Evolutionary conservation across 1,284 basidiomycete genomes (phyloP).

Genomic region (Phellinidium pouzarii): DNA sequence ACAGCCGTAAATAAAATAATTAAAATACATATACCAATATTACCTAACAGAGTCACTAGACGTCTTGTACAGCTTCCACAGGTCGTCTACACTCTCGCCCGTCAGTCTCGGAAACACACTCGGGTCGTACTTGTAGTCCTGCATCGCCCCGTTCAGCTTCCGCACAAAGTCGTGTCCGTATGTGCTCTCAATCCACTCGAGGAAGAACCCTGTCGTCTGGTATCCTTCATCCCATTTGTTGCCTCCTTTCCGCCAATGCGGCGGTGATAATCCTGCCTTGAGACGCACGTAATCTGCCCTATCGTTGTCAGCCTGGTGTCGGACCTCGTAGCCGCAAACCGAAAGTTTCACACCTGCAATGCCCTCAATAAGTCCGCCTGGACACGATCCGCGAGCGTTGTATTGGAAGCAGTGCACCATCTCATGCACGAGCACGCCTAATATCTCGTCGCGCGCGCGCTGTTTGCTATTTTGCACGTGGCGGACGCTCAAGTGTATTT

Average conservation of each 20-base stretch:
- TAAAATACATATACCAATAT: neutral
- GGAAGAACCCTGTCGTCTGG: conserved; percentile 62
- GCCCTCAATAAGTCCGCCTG: conserved; percentile 65
- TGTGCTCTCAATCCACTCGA: conserved; percentile 53
- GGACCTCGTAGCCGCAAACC: too few species aligned
- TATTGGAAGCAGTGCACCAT: conserved; percentile 72
- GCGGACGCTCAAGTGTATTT: conserved; percentile 63
- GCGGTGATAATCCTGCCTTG: conserved; percentile 47
- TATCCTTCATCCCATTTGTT: conserved; percentile 68
- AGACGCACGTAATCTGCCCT: conserved; percentile 61
- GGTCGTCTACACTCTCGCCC: conserved; percentile 41
- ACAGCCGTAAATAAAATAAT: neutral
- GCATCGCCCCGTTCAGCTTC: conserved; percentile 49
- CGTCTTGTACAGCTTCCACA: conserved; percentile 39
- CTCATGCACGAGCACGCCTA: conserved; percentile 60
- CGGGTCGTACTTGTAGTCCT: conserved; percentile 41
- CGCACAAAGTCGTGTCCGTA: conserved; percentile 47
- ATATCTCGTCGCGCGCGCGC: conserved; percentile 52
- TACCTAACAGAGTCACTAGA: neutral
- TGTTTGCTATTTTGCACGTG: conserved; percentile 42
- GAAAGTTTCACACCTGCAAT: conserved; percentile 50
- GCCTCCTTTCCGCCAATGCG: conserved; percentile 52
- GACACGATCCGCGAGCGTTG: conserved; percentile 51
- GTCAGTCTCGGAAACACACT: conserved; percentile 46
- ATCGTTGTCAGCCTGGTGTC: neutral